Percentiles rank a stretch among this genome's conserved stretches.
Evolutionary conservation across 257 asterid species (phyloP).

Genomic region (Scutellaria minor): DNA sequence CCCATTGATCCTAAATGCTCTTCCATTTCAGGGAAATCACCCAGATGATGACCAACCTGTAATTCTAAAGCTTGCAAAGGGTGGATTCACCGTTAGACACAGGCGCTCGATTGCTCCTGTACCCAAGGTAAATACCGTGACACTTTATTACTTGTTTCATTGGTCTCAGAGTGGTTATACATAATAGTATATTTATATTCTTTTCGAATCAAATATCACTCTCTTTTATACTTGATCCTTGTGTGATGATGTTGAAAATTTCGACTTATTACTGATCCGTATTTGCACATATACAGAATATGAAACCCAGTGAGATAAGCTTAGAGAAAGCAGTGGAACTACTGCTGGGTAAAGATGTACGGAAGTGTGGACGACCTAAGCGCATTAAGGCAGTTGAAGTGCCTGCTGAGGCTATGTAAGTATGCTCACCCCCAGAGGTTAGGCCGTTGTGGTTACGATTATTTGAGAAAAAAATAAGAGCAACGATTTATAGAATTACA

Average conservation of each 20-base stretch:
- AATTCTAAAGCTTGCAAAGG: slow-evolving; percentile 58
- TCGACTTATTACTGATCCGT: slow-evolving; percentile 7
- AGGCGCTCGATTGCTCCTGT: slow-evolving; percentile 66
- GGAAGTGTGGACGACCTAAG: slow-evolving; percentile 71
- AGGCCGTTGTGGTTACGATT: too few species aligned
- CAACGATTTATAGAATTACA: background rate
- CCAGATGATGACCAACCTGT: slow-evolving; percentile 73
- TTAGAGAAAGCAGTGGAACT: slow-evolving; percentile 74
- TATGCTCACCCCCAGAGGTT: too few species aligned
- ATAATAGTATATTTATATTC: slow-evolving; percentile 4
- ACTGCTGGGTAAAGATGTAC: slow-evolving; percentile 61
- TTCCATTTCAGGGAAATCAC: slow-evolving; percentile 72
- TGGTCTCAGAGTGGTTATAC: background rate
- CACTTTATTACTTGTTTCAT: slow-evolving; percentile 2
- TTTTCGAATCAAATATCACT: slow-evolving; percentile 11
- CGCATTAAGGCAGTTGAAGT: slow-evolving; percentile 39
- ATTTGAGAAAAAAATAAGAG: too few species aligned
- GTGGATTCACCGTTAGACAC: slow-evolving; percentile 69
- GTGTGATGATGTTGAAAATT: background rate
- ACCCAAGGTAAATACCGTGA: slow-evolving; percentile 65
- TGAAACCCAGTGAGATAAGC: slow-evolving; percentile 61
- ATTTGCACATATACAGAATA: slow-evolving; percentile 45
- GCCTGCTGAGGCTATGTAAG: slow-evolving; percentile 44
- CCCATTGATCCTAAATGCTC: slow-evolving; percentile 30
- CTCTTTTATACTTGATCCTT: background rate